Evolutionary conservation across 1,139 yeast genomes (phyloP).

Genomic region (Kodamaea alishanica): DNA sequence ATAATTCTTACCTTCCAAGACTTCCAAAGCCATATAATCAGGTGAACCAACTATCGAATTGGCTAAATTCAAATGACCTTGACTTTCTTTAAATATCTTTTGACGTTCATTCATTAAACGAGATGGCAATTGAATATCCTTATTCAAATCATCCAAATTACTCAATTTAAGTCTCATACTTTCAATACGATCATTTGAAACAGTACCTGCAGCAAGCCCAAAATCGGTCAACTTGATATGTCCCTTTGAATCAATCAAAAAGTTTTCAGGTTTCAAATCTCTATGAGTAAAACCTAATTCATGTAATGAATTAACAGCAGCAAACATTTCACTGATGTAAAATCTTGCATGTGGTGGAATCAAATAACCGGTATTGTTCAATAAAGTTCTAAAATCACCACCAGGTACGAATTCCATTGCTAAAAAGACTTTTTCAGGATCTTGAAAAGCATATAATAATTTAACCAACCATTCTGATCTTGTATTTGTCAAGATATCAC

Average conservation of each 20-base stretch:
- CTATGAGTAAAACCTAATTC: conserved; percentile 95
- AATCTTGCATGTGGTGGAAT: conserved; percentile 95
- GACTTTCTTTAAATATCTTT: conserved; percentile 70
- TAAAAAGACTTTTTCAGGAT: conserved; percentile 79
- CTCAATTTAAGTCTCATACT: conserved; percentile 85
- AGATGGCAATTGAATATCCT: conserved; percentile 64
- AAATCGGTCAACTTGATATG: conserved; percentile 96
- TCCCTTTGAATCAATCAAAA: conserved; percentile 88
- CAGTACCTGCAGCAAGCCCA: conserved; percentile 96
- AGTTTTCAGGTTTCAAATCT: conserved; percentile 96
- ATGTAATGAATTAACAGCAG: conserved; percentile 89
- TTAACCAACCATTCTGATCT: conserved; percentile 96
- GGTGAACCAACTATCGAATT: conserved; percentile 97
- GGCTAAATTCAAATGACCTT: conserved; percentile 68
- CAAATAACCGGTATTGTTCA: conserved; percentile 88
- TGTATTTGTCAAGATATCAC: conserved; percentile 93
- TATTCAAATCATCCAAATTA: conserved; percentile 66
- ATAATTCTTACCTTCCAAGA: conserved; percentile 87
- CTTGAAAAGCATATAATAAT: conserved; percentile 92
- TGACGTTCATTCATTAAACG: conserved; percentile 86
- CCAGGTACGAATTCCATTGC: conserved; percentile 99
- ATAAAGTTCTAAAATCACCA: conserved; percentile 93
- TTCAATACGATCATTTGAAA: conserved; percentile 89
- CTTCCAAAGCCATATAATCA: conserved; percentile 98
- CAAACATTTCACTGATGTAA: conserved; percentile 94